These are phyloP conservation scores for Arctium lappa DNA, from an alignment of 129 eudicot species.

Conservation along the genomic window DNA sequence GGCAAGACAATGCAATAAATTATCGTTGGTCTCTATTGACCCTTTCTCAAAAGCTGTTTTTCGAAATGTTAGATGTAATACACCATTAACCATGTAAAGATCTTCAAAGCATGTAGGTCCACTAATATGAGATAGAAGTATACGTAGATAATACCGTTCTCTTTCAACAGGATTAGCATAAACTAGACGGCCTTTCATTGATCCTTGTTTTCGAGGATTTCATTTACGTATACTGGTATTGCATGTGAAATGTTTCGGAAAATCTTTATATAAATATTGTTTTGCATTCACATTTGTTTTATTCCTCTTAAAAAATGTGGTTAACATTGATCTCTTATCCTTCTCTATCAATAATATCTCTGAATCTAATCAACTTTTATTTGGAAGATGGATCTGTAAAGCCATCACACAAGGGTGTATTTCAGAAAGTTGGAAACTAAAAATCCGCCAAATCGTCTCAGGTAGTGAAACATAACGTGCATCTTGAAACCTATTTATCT, in stretches of 20 bases:
- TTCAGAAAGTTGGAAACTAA: neutral
- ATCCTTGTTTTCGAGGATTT: neutral
- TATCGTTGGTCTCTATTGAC: neutral
- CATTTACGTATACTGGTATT: neutral
- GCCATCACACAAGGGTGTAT: neutral
- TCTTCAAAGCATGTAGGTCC: neutral
- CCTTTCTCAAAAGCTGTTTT: neutral
- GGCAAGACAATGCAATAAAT: neutral
- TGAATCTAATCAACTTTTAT: neutral
- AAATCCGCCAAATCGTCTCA: neutral
- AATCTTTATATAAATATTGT: too few relatives aligned
- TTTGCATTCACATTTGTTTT: neutral
- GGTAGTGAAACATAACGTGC: neutral
- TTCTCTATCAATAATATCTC: neutral
- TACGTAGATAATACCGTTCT: too few relatives aligned
- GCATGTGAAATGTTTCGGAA: neutral
- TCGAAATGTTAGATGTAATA: neutral
- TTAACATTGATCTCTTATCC: neutral
- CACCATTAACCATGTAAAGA: neutral
- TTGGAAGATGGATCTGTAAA: neutral
- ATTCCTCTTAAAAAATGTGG: neutral
- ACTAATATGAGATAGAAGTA: neutral
- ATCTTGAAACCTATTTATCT: constrained; percentile 9
- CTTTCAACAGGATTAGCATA: too few relatives aligned
- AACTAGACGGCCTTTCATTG: neutral